These are phyloP conservation scores for Westerdykella ornata DNA, from an alignment of 2,329 filamentous ascomycete genomes.

Conservation along the genomic window DNA sequence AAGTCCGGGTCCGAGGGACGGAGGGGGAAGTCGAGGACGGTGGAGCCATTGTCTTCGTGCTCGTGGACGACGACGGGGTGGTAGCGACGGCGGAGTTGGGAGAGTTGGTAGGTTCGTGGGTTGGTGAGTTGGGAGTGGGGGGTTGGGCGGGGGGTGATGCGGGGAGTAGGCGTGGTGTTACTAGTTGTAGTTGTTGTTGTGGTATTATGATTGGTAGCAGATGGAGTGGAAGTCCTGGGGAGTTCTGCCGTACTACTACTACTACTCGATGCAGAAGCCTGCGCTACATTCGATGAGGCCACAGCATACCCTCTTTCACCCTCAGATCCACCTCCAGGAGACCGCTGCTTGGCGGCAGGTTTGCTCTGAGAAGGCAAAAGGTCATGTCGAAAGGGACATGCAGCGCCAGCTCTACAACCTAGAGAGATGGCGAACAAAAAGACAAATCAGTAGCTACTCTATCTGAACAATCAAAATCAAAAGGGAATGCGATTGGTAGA, in stretches of 20 bases:
- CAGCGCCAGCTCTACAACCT: conserved; percentile 49
- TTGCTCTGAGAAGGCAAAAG: conserved; percentile 2
- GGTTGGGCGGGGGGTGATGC: conserved; percentile 58
- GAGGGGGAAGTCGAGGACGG: conserved; percentile 58
- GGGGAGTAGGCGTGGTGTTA: too few species aligned
- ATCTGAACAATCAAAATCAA: too few species aligned
- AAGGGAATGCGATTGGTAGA: too few species aligned
- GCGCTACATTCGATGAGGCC: too few species aligned
- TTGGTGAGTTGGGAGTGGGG: conserved; percentile 59
- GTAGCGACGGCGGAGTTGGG: conserved; percentile 64
- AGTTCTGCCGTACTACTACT: too few species aligned
- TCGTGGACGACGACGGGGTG: conserved; percentile 40
- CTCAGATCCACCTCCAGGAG: too few species aligned
- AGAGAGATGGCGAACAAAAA: conserved; percentile 11
- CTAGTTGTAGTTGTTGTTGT: too few species aligned
- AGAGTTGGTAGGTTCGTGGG: conserved; percentile 66
- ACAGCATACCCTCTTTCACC: too few species aligned
- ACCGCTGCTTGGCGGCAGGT: too few species aligned
- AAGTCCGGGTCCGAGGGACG: conserved; percentile 76
- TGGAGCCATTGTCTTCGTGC: conserved; percentile 43
- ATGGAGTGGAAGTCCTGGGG: too few species aligned
- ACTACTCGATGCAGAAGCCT: too few species aligned
- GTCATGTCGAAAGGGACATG: conserved; percentile 48
- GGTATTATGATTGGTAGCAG: too few species aligned
- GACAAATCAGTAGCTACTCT: conserved; percentile 9